Conservation (phyloP, 108 stramenopile species). For the Epipyxis sp. region DNA sequence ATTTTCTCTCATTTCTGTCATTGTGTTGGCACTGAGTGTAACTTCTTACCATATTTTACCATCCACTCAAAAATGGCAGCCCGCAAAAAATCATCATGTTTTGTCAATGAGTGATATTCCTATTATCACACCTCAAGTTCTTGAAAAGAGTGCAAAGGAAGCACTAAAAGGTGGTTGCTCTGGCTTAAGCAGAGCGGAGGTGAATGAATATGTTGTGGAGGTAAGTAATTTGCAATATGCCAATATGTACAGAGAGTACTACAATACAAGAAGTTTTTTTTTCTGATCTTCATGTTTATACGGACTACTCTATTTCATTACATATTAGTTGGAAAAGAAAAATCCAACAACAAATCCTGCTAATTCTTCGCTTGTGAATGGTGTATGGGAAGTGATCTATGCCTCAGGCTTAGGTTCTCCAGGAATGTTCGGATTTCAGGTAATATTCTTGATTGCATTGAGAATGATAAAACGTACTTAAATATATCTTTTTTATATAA, state of each 20-base stretch:
- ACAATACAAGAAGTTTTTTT: no score
- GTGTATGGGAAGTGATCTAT: slow-evolving; percentile 25
- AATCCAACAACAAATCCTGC: slow-evolving; percentile 24
- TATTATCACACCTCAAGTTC: no score
- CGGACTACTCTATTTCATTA: not conserved
- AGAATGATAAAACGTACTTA: no score
- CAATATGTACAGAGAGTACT: no score
- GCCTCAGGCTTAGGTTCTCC: not conserved
- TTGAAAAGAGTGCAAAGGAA: no score
- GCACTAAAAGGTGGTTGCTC: not conserved
- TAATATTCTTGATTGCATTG: no score
- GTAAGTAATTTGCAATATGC: not conserved
- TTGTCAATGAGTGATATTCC: no score
- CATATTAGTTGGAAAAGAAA: not conserved
- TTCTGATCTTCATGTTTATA: not conserved
- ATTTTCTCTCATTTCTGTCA: no score
- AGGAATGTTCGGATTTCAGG: not conserved
- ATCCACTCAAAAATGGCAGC: not conserved
- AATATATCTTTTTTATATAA: no score
- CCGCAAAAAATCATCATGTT: no score
- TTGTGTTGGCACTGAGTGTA: not conserved
- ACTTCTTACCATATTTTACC: not conserved
- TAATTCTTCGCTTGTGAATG: slow-evolving; percentile 9
- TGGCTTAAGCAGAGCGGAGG: not conserved
- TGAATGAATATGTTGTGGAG: not conserved